Percentiles rank a stretch among this genome's conserved stretches.
Evolutionary conservation across 805 yeast species (phyloP).

Genomic region (Blastobotrys attinorum): DNA sequence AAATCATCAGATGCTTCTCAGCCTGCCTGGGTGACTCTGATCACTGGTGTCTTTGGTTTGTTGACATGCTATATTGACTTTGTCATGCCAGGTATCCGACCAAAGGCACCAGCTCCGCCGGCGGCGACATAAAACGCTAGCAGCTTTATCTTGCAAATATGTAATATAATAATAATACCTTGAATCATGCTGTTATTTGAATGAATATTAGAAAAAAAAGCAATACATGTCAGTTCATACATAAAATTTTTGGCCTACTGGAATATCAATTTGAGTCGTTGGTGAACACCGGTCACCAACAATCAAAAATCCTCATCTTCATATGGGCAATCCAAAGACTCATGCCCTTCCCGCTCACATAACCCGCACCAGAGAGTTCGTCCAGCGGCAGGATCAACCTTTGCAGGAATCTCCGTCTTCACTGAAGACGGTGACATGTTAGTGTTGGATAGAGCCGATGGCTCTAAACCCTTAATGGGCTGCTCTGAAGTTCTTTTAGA

Average conservation of each 20-base stretch:
- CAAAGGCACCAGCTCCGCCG: neutral
- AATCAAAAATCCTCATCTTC: slow-evolving; percentile 50
- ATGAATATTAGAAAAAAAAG: too few species aligned
- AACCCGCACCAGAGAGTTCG: slow-evolving; percentile 82
- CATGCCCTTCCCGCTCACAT: slow-evolving; percentile 88
- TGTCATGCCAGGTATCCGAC: slow-evolving; percentile 20
- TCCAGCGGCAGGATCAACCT: slow-evolving; percentile 64
- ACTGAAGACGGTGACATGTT: too few species aligned
- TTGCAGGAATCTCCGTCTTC: slow-evolving; percentile 20
- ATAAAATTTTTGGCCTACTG: too few species aligned
- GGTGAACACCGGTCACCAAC: too few species aligned
- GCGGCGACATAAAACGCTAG: neutral
- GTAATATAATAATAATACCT: neutral
- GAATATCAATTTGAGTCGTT: too few species aligned
- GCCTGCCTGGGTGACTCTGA: slow-evolving; percentile 25
- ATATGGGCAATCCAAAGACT: slow-evolving; percentile 80
- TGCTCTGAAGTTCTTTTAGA: neutral
- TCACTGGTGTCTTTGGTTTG: slow-evolving; percentile 27
- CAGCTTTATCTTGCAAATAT: too few species aligned
- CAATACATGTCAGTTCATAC: too few species aligned
- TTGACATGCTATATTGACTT: slow-evolving; percentile 29
- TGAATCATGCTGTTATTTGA: too few species aligned
- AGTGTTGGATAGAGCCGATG: too few species aligned
- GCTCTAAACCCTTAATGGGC: neutral
- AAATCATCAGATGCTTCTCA: slow-evolving; percentile 10